Evolutionary conservation across 2,329 filamentous ascomycete species (phyloP).

Genomic region (Ceratocystis diversiconidia): DNA sequence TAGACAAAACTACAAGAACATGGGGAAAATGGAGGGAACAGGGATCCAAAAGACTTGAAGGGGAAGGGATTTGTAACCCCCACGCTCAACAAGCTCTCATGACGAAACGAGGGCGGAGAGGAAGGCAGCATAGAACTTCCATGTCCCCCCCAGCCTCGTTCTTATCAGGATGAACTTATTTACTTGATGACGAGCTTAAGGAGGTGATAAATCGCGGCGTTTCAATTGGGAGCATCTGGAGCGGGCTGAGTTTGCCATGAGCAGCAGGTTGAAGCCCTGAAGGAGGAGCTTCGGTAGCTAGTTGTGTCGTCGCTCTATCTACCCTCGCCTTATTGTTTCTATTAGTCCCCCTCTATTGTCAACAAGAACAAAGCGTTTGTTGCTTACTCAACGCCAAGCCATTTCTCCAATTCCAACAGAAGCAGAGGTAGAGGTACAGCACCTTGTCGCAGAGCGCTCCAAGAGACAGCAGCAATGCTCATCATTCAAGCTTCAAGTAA

Average conservation of each 20-base stretch:
- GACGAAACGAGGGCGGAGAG: not conserved
- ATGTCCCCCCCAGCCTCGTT: not conserved
- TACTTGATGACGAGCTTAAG: too few relatives aligned
- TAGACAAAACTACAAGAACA: not conserved
- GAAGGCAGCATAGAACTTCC: not conserved
- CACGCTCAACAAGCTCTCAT: not conserved
- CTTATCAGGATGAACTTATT: not conserved
- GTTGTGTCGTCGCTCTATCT: not conserved
- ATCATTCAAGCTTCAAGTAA: not conserved
- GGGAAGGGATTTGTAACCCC: not conserved
- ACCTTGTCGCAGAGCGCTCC: too few relatives aligned
- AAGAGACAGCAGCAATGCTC: too few relatives aligned
- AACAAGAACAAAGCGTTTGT: constrained; percentile 4
- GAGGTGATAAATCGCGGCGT: not conserved
- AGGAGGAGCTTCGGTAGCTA: not conserved
- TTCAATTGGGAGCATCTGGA: not conserved
- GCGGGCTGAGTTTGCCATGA: too few relatives aligned
- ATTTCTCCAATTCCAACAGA: not conserved
- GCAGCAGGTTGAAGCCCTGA: too few relatives aligned
- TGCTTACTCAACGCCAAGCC: constrained; percentile 4
- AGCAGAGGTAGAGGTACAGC: too few relatives aligned
- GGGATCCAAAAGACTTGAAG: not conserved
- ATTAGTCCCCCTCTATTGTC: not conserved
- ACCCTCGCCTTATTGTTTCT: not conserved
- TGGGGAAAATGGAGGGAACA: not conserved